phyloP scores from a whole-genome alignment of 1,284 basidiomycete genomes.

The Malassezia obtusa region DNA sequence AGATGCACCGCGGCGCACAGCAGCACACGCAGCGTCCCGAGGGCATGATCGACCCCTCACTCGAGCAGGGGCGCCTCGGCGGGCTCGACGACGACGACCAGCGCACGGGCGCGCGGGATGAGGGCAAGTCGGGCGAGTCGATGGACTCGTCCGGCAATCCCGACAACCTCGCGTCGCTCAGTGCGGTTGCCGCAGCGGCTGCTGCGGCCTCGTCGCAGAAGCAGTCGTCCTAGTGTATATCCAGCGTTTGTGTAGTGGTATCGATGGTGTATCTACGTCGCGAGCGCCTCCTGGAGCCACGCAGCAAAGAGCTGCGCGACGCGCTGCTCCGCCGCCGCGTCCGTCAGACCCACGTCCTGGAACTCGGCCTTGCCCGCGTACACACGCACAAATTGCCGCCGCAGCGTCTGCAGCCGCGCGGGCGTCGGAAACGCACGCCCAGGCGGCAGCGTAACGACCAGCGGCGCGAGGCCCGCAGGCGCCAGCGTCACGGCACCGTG shows the following conservation, averaged over 20 bases:
- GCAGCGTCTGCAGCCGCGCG: slow-evolving; percentile 29
- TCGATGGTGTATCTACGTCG: neutral
- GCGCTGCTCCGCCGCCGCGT: slow-evolving; percentile 20
- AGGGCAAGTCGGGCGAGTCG: neutral
- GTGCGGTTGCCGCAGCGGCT: slow-evolving; percentile 31
- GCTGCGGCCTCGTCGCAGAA: slow-evolving; percentile 21
- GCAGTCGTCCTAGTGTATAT: neutral
- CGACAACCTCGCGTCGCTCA: slow-evolving; percentile 29
- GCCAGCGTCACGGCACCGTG: slow-evolving; percentile 19
- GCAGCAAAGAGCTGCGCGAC: slow-evolving; percentile 32
- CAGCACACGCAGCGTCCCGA: slow-evolving; percentile 6
- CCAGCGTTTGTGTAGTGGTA: neutral
- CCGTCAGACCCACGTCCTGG: slow-evolving; percentile 28
- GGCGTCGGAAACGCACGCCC: slow-evolving; percentile 16
- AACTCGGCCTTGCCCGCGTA: slow-evolving; percentile 31
- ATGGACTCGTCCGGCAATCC: slow-evolving; percentile 10
- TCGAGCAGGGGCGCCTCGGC: slow-evolving; percentile 21
- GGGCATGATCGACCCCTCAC: slow-evolving; percentile 17
- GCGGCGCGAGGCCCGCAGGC: slow-evolving; percentile 19
- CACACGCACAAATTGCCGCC: slow-evolving; percentile 39
- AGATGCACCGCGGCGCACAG: neutral
- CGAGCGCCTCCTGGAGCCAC: slow-evolving; percentile 25
- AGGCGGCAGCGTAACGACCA: slow-evolving; percentile 19
- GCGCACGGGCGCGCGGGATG: slow-evolving; percentile 3
- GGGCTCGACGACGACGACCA: neutral